Base-by-base conservation (phyloP, 179 eudicot genomes). In the Gypsophila paniculata region DNA sequence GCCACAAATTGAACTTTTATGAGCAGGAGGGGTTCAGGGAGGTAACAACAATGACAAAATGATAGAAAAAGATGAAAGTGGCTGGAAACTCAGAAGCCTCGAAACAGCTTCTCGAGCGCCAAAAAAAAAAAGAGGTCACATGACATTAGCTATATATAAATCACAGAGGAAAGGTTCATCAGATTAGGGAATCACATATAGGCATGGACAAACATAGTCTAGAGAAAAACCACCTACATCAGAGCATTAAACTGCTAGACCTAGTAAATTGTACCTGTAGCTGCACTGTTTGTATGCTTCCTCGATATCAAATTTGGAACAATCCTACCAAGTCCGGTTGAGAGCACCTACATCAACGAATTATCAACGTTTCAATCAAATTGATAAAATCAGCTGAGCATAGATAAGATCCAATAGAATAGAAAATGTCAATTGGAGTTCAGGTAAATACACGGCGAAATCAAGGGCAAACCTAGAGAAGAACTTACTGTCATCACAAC, bases 281-380 rank as follows among this genome's bases (percentile, higher is more conserved):
- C 99, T 23, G 96, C 96, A 83, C 90, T 90, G 78, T 92, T 95
- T 68, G 99, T 92, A 75, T 87, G 98, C 91, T 92, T 90, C 85
- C 96, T 84, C 26, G 99, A 95, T 59, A 95, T 89, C 82, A 95
- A 76, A 79, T 95, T 95, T 23, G 98, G 99, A 54, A 95, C 99
- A 80, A 95, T 89, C 83, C 98, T 87, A 64, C 99, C 98, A 84
- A 95, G 99, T 65, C 96, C 98, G 22, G 99, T 95, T 32, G 99
- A 95, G 74, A 90, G 96, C 71, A 95, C 84, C 99, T 92, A 73
- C 63, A 52, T 72, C 66, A 65, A 44, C 55, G 15, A 10, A 38
- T 36, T 7, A 21, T 46, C 17, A 64, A 52, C 21, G 25, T 57
- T 49, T n/a, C 11, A 60, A 49, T 42, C 46, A 42, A 42, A 42